These are phyloP conservation scores for Alternaria metachromatica DNA, from an alignment of 2,329 filamentous ascomycete species.

Conservation along the genomic window DNA sequence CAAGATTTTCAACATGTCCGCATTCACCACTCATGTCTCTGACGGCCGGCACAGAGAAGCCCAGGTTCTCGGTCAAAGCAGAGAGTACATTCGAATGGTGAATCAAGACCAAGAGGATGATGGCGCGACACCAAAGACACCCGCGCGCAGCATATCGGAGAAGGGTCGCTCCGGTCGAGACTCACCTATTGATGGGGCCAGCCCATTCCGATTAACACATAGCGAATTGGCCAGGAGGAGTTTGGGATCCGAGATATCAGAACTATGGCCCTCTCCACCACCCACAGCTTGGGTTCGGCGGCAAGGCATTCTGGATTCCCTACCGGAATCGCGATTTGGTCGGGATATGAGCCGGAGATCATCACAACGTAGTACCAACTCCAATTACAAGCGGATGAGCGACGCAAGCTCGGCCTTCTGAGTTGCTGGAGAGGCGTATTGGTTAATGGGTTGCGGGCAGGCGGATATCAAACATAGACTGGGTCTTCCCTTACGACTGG, in stretches of 20 bases:
- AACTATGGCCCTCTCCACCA: slow-evolving; percentile 27
- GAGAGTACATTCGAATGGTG: neutral
- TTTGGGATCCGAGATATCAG: slow-evolving; percentile 22
- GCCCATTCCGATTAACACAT: slow-evolving; percentile 39
- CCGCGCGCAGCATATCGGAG: neutral
- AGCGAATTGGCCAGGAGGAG: slow-evolving; percentile 31
- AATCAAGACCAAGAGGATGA: neutral
- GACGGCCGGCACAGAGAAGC: slow-evolving; percentile 3
- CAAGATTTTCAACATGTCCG: slow-evolving; percentile 27
- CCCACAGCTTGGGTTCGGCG: slow-evolving; percentile 17
- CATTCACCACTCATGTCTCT: slow-evolving; percentile 22
- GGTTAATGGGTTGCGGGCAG: neutral
- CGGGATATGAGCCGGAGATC: slow-evolving; percentile 4
- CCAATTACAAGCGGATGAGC: neutral
- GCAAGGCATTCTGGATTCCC: neutral
- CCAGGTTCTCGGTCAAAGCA: slow-evolving; percentile 1
- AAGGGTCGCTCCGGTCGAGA: slow-evolving; percentile 13
- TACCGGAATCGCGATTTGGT: slow-evolving; percentile 4
- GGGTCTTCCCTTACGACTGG: slow-evolving; percentile 6
- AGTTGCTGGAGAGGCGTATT: neutral
- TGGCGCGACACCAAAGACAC: neutral
- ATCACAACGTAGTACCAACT: neutral
- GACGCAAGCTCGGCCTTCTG: neutral
- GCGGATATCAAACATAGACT: neutral
- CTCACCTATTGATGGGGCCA: slow-evolving; percentile 37